Base-by-base conservation (phyloP, 2,329 filamentous ascomycete genomes). In the Fusarium ambrosium region DNA sequence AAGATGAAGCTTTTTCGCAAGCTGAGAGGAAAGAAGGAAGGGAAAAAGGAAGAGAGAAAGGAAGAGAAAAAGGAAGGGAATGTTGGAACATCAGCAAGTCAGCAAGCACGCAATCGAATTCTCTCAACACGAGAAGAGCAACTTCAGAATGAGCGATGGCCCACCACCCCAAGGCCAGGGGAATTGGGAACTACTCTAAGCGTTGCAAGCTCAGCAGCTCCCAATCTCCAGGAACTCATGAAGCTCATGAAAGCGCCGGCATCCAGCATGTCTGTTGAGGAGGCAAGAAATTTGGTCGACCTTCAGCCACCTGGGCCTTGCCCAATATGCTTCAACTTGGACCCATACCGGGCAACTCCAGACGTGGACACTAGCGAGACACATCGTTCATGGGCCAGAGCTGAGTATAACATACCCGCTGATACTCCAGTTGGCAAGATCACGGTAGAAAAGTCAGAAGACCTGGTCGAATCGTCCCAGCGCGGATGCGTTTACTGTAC, bases 1-100 rank as follows among this genome's bases (percentile, higher is more conserved):
- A 7, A 36, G 29, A 56, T 56, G 53, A 56, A 56, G 53, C 53
- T 56, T 56, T 56, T 56, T 8, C 53, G 53, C 13, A 56, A 56
- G 36, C 53, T 56, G n/a, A 56, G 5, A 56, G 53, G 53, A 56
- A 56, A 36, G 53, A 36, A 56, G 14, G 53, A 22, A 20, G 53
- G 29, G n/a, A 56, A 36, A 13, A 32, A 29, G 29, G 37, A 41
- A n/a, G 37, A 32, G 16, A 53, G n/a, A 20, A 36, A 32, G 29
- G 37, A 41, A 11, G 37, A 32, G 18, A 55, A 14, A 20, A 36
- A 32, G 29, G 53, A 36, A 36, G 53, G n/a, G 4, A n/a, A 56
- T 32, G 27, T 8, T 36, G 32, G 53, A 56, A 22, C 48, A 0
- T 13, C 48, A 53, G 18, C 27, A n/a, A 13, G 27, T 18, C 27